These are phyloP conservation scores for Ustilago curta DNA, from an alignment of 1,284 basidiomycete genomes.

Conservation along the genomic window DNA sequence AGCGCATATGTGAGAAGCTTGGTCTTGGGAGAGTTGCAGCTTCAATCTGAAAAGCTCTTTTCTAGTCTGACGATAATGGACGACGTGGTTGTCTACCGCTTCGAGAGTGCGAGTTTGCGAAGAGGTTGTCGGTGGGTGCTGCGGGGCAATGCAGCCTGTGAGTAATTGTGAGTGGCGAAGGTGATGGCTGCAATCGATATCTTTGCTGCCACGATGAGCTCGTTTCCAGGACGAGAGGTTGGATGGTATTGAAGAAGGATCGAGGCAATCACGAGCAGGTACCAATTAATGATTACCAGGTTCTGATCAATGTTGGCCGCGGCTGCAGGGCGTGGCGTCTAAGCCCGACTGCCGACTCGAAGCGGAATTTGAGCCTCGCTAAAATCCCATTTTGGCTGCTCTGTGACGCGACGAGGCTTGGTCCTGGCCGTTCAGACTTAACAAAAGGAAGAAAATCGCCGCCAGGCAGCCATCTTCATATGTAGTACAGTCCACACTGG, in stretches of 20 bases:
- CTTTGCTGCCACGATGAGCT: no score
- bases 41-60: no score
- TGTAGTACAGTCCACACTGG: no score
- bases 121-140: not conserved
- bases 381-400: not conserved
- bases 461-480: no score
- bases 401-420: conserved; percentile 1
- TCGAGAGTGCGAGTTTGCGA: not conserved
- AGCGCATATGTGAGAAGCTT: conserved; percentile 15
- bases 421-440: not conserved
- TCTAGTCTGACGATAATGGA: not conserved
- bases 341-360: conserved; percentile 6
- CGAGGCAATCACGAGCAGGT: not conserved
- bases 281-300: no score
- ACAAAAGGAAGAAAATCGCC: not conserved
- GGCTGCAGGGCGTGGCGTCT: conserved; percentile 9
- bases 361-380: no score
- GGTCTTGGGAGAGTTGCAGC: not conserved
- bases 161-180: no score
- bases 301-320: conserved; percentile 10
- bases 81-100: not conserved
- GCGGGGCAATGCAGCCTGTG: not conserved
- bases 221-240: not conserved
- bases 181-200: no score
- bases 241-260: conserved; percentile 3